Percentiles rank a stretch among this genome's conserved stretches.
phyloP scores from a whole-genome alignment of 495 filamentous ascomycete genomes.

The Rhypophila decipiens region DNA sequence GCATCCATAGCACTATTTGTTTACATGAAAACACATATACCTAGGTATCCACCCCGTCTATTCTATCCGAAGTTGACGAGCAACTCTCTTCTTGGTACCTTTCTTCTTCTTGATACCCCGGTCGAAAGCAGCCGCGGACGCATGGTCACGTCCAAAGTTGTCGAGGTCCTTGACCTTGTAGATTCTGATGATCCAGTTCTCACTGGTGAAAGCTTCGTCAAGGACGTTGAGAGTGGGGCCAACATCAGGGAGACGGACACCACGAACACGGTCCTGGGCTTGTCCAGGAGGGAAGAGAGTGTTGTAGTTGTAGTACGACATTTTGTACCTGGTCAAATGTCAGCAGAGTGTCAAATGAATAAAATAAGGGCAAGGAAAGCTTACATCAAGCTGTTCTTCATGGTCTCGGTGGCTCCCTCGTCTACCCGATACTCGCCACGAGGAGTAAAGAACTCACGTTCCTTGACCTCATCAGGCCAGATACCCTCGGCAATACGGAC shows the following conservation, averaged over 20 bases:
- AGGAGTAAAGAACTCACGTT: conserved; percentile 92
- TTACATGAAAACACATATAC: conserved; percentile 6
- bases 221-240: conserved; percentile 81
- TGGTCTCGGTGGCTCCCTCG: conserved; percentile 87
- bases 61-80: conserved; percentile 77
- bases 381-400: conserved; percentile 99
- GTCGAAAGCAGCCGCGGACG: conserved; percentile 78
- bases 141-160: conserved; percentile 88
- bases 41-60: conserved; percentile 32
- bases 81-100: conserved; percentile 67
- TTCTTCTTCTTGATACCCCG: conserved; percentile 94
- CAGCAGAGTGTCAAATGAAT: conserved; percentile 18
- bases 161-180: conserved; percentile 99
- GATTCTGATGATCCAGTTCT: conserved; percentile 99
- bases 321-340: conserved; percentile 80
- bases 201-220: conserved; percentile 96
- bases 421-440: conserved; percentile 96
- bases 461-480: conserved; percentile 98
- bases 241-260: conserved; percentile 70
- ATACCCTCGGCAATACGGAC: conserved; percentile 98
- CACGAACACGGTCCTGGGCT: conserved; percentile 85
- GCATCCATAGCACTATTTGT: conserved; percentile 14
- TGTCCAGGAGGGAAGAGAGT: conserved; percentile 87
- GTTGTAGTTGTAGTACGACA: conserved; percentile 99
- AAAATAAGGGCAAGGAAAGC: conserved; percentile 24